Base-by-base conservation (phyloP, 2,329 filamentous ascomycete species). In the Diaporthe sp. region DNA sequence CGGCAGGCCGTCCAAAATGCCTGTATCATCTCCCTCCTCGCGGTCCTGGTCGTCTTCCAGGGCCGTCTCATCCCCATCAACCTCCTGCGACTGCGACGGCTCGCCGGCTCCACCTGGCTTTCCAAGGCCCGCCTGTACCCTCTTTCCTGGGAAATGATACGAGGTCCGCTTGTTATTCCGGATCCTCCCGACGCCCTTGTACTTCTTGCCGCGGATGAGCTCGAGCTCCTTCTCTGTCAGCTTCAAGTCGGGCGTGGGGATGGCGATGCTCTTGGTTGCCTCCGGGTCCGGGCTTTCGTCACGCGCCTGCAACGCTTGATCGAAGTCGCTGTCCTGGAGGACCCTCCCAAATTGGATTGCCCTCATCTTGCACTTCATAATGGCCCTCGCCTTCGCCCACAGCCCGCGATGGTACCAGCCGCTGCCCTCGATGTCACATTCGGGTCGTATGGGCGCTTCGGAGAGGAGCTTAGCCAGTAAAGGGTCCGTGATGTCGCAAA, bases 401-500 rank as follows among this genome's bases (percentile, higher is more conserved):
- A 94, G 92, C 8, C 95, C 95, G 75, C 93, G 93, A 77, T 93
- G 91, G 82, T 93, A 98, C 95, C 95, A 99, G 1, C 96, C 96
- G 79, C 95, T 94, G 60, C 88, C 88, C 68, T 87, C 82, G 8
- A 87, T 83, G 78, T 94, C 92, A 83, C 91, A 94, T 13, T 86
- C 85, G 0, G 86, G 81, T 6, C 92, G 89, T 31, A 94, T 84
- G 7, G 91, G 87, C 0, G 92, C 87, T 0, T 91, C 90, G 28
- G 92, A 89, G 53, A 98, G 88, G 4, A 98, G 85, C 15, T 87
- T 83, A 0, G 87, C 86, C 1, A 98, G 87, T 1, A 96, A 81
- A 0, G 95, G 94, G 80, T 98, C 96, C 0, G 91, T 93, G 73
- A 98, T 93, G 83, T 99, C 97, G 85, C 95, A 98, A 37, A 97